A percentile compares a stretch with the other conserved stretches of the same genome.
phyloP scores from a whole-genome alignment of 495 filamentous ascomycete species.

The Chaetomium fimeti region DNA sequence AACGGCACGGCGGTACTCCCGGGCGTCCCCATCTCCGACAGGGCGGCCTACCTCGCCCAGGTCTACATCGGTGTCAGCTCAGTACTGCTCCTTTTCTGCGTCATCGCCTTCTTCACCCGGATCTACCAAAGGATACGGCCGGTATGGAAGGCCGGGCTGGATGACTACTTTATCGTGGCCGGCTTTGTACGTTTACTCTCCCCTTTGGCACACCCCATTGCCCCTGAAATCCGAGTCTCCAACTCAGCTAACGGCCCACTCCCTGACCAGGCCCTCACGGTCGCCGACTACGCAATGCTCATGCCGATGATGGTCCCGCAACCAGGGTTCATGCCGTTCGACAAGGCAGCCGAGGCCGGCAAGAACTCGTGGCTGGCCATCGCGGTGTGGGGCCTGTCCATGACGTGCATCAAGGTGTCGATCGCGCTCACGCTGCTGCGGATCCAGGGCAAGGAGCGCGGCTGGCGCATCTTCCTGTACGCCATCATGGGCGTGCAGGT shows the following conservation, averaged over 20 bases:
- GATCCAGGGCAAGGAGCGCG: conserved; percentile 38
- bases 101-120: conserved; percentile 25
- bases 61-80: conserved; percentile 26
- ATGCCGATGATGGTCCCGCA: conserved; percentile 22
- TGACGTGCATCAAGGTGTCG: conserved; percentile 35
- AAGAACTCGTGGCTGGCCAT: conserved; percentile 31
- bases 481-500: conserved; percentile 49
- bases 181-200: conserved; percentile 31
- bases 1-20: not conserved
- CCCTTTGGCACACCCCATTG: no score
- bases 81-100: conserved; percentile 22
- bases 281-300: conserved; percentile 29
- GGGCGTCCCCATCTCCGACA: conserved; percentile 19
- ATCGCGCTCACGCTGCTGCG: conserved; percentile 33
- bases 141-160: conserved; percentile 32
- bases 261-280: conserved; percentile 22
- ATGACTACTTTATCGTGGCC: conserved; percentile 29
- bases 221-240: not conserved
- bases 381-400: conserved; percentile 31
- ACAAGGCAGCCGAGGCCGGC: conserved; percentile 8
- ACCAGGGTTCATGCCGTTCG: conserved; percentile 19
- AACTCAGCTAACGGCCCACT: conserved; percentile 4
- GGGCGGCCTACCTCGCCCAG: conserved; percentile 26
- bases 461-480: conserved; percentile 53
- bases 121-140: conserved; percentile 30